A percentile compares a stretch with the other conserved stretches of the same genome.
phyloP scores from a whole-genome alignment of 306 rosid species.

The Canavalia ensiformis region DNA sequence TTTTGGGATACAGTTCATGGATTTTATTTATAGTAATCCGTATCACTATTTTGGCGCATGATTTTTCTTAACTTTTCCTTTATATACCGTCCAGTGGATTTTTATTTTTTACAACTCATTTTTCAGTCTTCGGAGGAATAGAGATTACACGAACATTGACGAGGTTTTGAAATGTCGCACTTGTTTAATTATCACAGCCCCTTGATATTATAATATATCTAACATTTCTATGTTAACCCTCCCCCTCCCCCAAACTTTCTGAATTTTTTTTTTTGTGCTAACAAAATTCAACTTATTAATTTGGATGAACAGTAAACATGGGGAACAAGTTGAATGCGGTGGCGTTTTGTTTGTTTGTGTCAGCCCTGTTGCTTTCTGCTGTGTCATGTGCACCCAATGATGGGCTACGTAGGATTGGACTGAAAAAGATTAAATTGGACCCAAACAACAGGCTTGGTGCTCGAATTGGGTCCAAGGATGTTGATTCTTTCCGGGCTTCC shows the following conservation, averaged over 20 bases:
- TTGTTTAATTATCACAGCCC: not conserved
- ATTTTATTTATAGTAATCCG: not conserved
- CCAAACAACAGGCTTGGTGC: constrained; percentile 58
- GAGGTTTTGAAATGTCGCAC: not conserved
- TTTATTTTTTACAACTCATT: not conserved
- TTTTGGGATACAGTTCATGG: too few species aligned
- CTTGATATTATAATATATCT: not conserved
- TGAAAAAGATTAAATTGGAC: constrained; percentile 72
- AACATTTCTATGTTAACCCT: not conserved
- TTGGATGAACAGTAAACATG: constrained; percentile 64
- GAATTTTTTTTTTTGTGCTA: not conserved
- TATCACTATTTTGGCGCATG: too few species aligned
- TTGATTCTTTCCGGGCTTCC: constrained; percentile 51
- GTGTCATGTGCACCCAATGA: constrained; percentile 59
- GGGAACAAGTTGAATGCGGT: constrained; percentile 40
- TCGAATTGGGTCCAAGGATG: constrained; percentile 55
- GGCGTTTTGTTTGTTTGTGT: constrained; percentile 54
- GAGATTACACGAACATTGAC: not conserved
- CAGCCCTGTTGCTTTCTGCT: constrained; percentile 51
- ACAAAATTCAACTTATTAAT: not conserved
- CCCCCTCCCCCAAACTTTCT: not conserved
- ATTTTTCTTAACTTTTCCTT: too few species aligned
- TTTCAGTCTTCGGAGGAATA: not conserved
- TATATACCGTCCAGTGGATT: not conserved
- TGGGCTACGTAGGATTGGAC: constrained; percentile 75